These are phyloP conservation scores for Taiozyma onychis DNA, from an alignment of 1,139 yeast species.

Conservation along the genomic window DNA sequence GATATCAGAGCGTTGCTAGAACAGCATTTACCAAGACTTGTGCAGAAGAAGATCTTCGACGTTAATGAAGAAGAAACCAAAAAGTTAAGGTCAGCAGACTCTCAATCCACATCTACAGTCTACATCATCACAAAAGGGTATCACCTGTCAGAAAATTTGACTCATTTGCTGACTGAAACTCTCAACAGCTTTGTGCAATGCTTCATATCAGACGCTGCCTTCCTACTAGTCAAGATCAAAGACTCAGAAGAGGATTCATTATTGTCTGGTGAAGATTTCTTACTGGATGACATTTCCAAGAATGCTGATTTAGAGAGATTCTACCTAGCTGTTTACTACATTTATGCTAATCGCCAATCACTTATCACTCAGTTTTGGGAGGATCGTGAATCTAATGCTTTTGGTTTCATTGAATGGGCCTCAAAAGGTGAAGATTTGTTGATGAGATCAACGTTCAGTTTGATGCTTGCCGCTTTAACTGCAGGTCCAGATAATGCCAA, in stretches of 20 bases:
- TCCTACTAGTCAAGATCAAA: slow-evolving; percentile 71
- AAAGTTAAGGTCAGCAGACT: slow-evolving; percentile 49
- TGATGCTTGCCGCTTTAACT: slow-evolving; percentile 71
- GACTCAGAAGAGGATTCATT: slow-evolving; percentile 83
- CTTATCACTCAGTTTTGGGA: slow-evolving; percentile 66
- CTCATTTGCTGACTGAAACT: slow-evolving; percentile 13
- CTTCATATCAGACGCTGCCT: slow-evolving; percentile 70
- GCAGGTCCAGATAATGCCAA: slow-evolving; percentile 51
- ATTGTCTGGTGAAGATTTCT: slow-evolving; percentile 44
- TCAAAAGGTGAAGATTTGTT: slow-evolving; percentile 76
- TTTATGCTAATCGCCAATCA: slow-evolving; percentile 58
- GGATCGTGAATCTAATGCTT: slow-evolving; percentile 53
- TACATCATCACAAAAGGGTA: slow-evolving; percentile 17
- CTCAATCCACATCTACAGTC: slow-evolving; percentile 14
- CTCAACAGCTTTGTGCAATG: slow-evolving; percentile 49
- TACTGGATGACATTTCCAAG: slow-evolving; percentile 48
- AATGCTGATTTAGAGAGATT: slow-evolving; percentile 86
- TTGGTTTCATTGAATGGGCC: slow-evolving; percentile 88
- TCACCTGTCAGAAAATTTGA: slow-evolving; percentile 19
- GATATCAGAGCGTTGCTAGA: slow-evolving; percentile 68
- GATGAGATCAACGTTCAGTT: slow-evolving; percentile 77
- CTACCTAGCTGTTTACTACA: slow-evolving; percentile 68
- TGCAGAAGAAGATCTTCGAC: slow-evolving; percentile 41
- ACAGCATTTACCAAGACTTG: slow-evolving; percentile 52
- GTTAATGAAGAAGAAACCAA: slow-evolving; percentile 46